These are phyloP conservation scores for Collybia sordida DNA, from an alignment of 768 basidiomycete genomes.

Conservation along the genomic window DNA sequence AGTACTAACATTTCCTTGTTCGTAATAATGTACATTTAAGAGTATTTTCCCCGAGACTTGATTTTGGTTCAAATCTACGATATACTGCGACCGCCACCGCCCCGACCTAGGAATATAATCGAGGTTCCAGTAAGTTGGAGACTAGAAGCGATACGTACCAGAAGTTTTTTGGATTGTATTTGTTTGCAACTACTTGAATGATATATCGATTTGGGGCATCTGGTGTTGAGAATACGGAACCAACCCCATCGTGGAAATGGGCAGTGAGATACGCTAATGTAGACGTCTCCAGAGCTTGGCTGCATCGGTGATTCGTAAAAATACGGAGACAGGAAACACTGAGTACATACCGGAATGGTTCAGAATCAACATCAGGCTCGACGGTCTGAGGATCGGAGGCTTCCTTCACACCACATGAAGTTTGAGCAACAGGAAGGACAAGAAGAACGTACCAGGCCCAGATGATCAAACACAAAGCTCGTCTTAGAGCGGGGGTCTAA, in stretches of 20 bases:
- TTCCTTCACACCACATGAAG: conserved; percentile 48
- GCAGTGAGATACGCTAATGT: conserved; percentile 67
- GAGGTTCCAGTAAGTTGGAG: conserved; percentile 1
- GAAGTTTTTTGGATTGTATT: conserved; percentile 91
- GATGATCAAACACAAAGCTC: conserved; percentile 83
- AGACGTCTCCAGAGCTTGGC: conserved; percentile 69
- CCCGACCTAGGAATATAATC: conserved; percentile 74
- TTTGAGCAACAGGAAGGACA: neutral
- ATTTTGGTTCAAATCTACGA: conserved; percentile 63
- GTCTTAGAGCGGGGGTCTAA: conserved; percentile 80
- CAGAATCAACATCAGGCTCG: conserved; percentile 62
- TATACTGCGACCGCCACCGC: conserved; percentile 89
- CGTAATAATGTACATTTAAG: conserved; percentile 94
- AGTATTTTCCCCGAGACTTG: conserved; percentile 71
- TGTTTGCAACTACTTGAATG: conserved; percentile 90
- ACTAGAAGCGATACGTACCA: conserved; percentile 52
- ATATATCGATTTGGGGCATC: conserved; percentile 49
- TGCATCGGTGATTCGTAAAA: conserved; percentile 23
- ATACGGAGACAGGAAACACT: neutral
- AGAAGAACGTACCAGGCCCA: conserved; percentile 62
- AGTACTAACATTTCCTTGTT: conserved; percentile 86
- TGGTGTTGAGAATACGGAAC: conserved; percentile 64
- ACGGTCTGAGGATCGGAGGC: conserved; percentile 69
- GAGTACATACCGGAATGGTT: conserved; percentile 68
- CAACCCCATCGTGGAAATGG: conserved; percentile 83